Conservation (phyloP, 495 filamentous ascomycete species). For the Apiosordaria backusii region DNA sequence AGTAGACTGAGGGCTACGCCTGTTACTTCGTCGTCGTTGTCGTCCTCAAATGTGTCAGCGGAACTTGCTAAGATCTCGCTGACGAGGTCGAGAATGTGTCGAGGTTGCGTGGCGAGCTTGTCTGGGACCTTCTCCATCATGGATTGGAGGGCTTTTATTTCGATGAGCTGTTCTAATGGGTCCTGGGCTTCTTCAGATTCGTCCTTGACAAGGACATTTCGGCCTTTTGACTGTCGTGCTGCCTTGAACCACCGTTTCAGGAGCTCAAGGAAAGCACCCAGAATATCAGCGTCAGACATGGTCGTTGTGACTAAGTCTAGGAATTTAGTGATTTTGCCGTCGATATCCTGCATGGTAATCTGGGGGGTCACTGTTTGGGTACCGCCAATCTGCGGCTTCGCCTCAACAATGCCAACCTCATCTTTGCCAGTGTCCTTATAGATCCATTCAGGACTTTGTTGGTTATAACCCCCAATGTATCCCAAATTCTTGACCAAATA, state of each 20-base stretch:
- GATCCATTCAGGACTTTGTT: slow-evolving; percentile 34
- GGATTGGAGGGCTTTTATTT: slow-evolving; percentile 62
- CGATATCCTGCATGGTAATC: slow-evolving; percentile 33
- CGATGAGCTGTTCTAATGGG: slow-evolving; percentile 47
- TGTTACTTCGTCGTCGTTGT: slow-evolving; percentile 54
- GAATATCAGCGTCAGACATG: slow-evolving; percentile 55
- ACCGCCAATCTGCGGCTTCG: slow-evolving; percentile 9
- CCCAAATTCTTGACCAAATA: slow-evolving; percentile 41
- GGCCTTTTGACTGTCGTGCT: slow-evolving; percentile 13
- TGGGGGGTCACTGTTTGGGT: not conserved
- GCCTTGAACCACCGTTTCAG: slow-evolving; percentile 59
- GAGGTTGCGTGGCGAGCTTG: slow-evolving; percentile 60
- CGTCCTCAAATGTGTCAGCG: slow-evolving; percentile 11
- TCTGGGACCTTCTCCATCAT: slow-evolving; percentile 65
- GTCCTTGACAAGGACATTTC: slow-evolving; percentile 25
- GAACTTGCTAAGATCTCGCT: slow-evolving; percentile 51
- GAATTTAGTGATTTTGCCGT: slow-evolving; percentile 52
- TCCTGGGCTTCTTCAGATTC: slow-evolving; percentile 41
- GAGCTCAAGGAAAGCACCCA: slow-evolving; percentile 60
- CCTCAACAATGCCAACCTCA: slow-evolving; percentile 31
- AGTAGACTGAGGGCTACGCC: slow-evolving; percentile 63
- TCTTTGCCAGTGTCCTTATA: slow-evolving; percentile 30
- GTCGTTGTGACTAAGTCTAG: slow-evolving; percentile 50
- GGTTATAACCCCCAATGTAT: slow-evolving; percentile 35
- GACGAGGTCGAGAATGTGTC: slow-evolving; percentile 60